phyloP scores from a whole-genome alignment of 176 grass and related monocot species.

The Avena insularis region DNA sequence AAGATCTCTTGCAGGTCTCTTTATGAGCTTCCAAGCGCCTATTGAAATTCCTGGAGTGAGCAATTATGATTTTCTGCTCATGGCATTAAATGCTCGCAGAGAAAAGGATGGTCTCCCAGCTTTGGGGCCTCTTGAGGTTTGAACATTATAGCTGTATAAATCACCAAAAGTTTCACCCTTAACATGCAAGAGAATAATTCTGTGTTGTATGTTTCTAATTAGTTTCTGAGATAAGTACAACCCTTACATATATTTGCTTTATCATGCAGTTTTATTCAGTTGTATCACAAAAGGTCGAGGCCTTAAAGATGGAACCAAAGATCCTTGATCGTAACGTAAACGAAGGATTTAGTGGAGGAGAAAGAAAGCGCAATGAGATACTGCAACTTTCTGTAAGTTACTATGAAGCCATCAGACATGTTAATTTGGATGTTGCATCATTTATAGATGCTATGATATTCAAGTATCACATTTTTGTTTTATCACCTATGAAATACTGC shows the following conservation, averaged over 20 bases:
- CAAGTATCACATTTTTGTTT: not conserved
- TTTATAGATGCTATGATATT: not conserved
- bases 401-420: not conserved
- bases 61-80: conserved; percentile 95
- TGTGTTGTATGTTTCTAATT: not conserved
- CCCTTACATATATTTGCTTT: conserved; percentile 44
- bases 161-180: not conserved
- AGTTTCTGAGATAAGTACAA: conserved; percentile 21
- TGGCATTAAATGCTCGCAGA: conserved; percentile 83
- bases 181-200: not conserved
- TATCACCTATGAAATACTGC: not conserved
- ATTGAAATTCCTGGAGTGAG: conserved; percentile 93
- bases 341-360: conserved; percentile 95
- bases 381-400: conserved; percentile 87
- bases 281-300: conserved; percentile 67
- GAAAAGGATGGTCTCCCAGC: conserved; percentile 69
- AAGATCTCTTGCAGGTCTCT: conserved; percentile 91
- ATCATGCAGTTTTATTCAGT: conserved; percentile 70
- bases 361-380: conserved; percentile 97
- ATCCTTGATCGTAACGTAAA: conserved; percentile 96
- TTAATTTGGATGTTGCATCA: conserved; percentile 20
- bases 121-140: conserved; percentile 82
- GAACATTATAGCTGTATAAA: conserved; percentile 12
- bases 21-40: conserved; percentile 93
- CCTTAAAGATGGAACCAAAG: conserved; percentile 77